Evolutionary conservation across 805 yeast genomes (phyloP).

Genomic region (Yarrowia hollandica): DNA sequence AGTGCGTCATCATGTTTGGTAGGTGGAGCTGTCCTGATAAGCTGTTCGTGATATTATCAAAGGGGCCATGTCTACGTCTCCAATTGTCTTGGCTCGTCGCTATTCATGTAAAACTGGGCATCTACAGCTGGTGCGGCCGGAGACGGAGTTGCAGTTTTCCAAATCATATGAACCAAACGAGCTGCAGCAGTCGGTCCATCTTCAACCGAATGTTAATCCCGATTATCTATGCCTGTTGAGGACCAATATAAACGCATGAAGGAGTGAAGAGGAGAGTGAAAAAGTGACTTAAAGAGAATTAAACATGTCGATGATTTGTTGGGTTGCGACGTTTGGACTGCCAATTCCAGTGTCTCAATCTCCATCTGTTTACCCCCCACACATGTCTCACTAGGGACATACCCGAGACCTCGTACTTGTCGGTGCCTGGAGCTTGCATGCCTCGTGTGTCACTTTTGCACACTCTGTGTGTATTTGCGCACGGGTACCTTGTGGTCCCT

Average conservation of each 20-base stretch:
- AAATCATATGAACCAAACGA: background rate
- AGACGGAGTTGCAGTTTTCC: too few species aligned
- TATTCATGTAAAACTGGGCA: background rate
- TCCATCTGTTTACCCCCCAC: background rate
- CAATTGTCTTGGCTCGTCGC: background rate
- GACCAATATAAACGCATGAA: constrained; percentile 12
- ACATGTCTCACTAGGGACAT: background rate
- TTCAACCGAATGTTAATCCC: constrained; percentile 13
- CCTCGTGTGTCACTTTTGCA: background rate
- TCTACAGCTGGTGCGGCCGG: too few species aligned
- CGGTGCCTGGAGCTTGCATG: constrained; percentile 19
- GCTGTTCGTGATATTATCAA: background rate
- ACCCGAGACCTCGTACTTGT: background rate
- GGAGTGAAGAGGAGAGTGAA: too few species aligned
- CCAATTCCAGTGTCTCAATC: too few species aligned
- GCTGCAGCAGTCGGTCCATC: constrained; percentile 12
- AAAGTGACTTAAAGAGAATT: too few species aligned
- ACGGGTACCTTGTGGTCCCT: constrained; percentile 7
- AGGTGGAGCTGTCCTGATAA: background rate
- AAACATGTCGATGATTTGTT: too few species aligned
- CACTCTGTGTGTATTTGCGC: background rate
- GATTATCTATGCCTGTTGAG: constrained; percentile 12
- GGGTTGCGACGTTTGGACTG: too few species aligned
- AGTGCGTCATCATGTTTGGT: background rate
- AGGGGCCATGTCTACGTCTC: background rate